phyloP scores from a whole-genome alignment of 1,284 basidiomycete genomes.

The Somion occarium region DNA sequence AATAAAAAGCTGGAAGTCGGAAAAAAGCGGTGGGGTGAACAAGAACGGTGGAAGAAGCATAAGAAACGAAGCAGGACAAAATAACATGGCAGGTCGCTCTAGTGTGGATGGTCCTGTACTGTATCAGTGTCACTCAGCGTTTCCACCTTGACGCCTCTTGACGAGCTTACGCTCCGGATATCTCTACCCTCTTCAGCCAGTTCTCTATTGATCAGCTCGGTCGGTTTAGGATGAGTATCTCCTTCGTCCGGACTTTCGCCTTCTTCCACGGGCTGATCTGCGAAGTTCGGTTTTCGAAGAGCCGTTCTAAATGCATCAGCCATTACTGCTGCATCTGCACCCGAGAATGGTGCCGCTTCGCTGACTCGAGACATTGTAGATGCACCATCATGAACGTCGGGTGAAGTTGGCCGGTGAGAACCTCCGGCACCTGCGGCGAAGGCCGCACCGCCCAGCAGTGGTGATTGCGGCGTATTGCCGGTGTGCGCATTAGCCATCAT shows the following conservation, averaged over 20 bases:
- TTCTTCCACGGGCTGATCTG: conserved; percentile 60
- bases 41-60: no score
- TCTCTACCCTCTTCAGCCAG: conserved; percentile 80
- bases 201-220: conserved; percentile 49
- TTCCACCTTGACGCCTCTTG: conserved; percentile 72
- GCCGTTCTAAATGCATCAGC: conserved; percentile 82
- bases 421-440: conserved; percentile 25
- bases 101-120: conserved; percentile 41
- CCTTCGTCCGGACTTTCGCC: conserved; percentile 49
- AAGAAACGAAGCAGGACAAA: no score
- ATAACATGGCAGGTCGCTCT: no score
- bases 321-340: conserved; percentile 83
- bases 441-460: conserved; percentile 33
- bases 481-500: conserved; percentile 64
- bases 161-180: conserved; percentile 73
- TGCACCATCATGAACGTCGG: conserved; percentile 57
- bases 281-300: conserved; percentile 80
- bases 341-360: conserved; percentile 65
- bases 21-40: no score
- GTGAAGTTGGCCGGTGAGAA: conserved; percentile 32
- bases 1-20: no score
- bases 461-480: conserved; percentile 42
- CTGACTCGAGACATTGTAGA: conserved; percentile 61
- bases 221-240: conserved; percentile 26
- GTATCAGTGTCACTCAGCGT: conserved; percentile 59